phyloP scores from a whole-genome alignment of 2,329 filamentous ascomycete genomes.

The Xylaria sp. region DNA sequence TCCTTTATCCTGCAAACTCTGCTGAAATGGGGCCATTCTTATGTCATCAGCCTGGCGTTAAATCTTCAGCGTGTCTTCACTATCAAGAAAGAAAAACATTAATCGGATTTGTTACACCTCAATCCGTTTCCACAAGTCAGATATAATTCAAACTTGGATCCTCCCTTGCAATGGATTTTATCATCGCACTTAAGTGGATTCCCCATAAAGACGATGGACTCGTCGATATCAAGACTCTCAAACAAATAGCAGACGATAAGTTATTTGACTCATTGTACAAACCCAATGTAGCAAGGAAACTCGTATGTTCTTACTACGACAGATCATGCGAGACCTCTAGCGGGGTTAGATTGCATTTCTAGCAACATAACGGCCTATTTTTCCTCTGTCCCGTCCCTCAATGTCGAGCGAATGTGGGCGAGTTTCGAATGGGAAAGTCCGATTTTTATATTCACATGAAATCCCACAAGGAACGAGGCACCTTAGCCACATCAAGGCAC shows the following conservation, averaged over 20 bases:
- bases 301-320: not conserved
- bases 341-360: no score
- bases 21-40: no score
- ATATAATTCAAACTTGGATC: not conserved
- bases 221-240: not conserved
- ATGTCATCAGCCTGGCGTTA: not conserved
- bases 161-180: not conserved
- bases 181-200: not conserved
- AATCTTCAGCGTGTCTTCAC: not conserved
- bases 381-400: no score
- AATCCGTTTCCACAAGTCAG: not conserved
- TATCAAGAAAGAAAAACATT: not conserved
- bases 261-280: not conserved
- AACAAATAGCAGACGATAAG: no score
- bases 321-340: no score
- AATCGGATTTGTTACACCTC: slow-evolving; percentile 1
- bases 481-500: no score
- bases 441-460: no score
- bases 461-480: no score
- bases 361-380: no score
- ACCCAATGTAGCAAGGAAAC: not conserved
- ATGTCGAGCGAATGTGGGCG: no score
- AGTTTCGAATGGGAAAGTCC: no score
- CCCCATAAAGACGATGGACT: not conserved
- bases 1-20: no score